A percentile compares a stretch with the other conserved stretches of the same genome.
Evolutionary conservation across 345 rosid genomes (phyloP).

Genomic region (Linum trigynum): DNA sequence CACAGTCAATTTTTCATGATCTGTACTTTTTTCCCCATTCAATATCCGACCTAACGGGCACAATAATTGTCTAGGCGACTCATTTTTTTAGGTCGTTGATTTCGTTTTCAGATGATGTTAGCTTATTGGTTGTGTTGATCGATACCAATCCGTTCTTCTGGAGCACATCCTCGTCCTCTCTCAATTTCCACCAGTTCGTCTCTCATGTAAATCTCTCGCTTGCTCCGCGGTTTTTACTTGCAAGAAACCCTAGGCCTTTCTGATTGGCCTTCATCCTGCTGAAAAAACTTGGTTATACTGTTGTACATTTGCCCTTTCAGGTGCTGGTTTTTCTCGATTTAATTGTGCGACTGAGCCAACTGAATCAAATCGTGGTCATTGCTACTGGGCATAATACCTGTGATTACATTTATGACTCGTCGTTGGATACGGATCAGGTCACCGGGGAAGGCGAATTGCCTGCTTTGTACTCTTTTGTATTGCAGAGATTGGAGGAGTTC

Average conservation of each 20-base stretch:
- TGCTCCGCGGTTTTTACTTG: slow-evolving; percentile 1
- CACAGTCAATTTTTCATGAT: neutral
- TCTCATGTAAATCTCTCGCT: slow-evolving; percentile 53
- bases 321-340: slow-evolving; percentile 78
- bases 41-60: neutral
- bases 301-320: slow-evolving; percentile 20
- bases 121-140: slow-evolving; percentile 61
- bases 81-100: neutral
- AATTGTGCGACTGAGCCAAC: slow-evolving; percentile 56
- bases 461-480: slow-evolving; percentile 35
- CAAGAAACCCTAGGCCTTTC: slow-evolving; percentile 8
- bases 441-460: slow-evolving; percentile 47
- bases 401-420: slow-evolving; percentile 68
- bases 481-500: slow-evolving; percentile 65
- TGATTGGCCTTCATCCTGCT: neutral
- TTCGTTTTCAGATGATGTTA: slow-evolving; percentile 64
- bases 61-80: too few relatives aligned
- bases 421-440: slow-evolving; percentile 27
- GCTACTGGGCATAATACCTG: slow-evolving; percentile 80
- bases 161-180: slow-evolving; percentile 37
- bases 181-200: slow-evolving; percentile 60
- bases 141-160: slow-evolving; percentile 87
- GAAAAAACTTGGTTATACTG: neutral
- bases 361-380: slow-evolving; percentile 77
- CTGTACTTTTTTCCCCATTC: neutral